Evolutionary conservation across 176 grass and related monocot species (phyloP), one percentile per base, ranked within the genome.

Genomic region (Aegilops speltoides): DNA sequence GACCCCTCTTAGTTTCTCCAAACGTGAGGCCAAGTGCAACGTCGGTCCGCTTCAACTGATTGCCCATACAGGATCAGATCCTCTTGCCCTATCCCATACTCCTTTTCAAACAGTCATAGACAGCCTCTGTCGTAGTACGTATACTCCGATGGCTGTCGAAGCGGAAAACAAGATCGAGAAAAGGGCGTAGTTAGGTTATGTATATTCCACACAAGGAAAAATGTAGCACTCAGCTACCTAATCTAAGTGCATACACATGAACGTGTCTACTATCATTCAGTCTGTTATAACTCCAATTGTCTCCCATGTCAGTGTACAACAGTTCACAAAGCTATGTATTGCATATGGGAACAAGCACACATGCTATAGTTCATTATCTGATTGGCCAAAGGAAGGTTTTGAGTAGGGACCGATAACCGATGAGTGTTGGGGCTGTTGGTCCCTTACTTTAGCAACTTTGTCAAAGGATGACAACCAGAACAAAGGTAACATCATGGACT

Each of bases 1-100:
- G 76, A 98, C 94, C 52, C 87, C 97, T 91, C 94, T 90, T 91
- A 96, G 74, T n/a, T 88, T 93, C 15, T 98, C 87, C 72, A 96
- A 79, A 46, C 86, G 84, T 16, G 94, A 88, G 62, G 91, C 97
- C 28, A 98, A 81, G 80, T 98, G 97, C 82, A 98, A 87, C 79
- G 97, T 98, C 10, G 97, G 97, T 56, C 97, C 97, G n/a, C 97
- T 98, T 46, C 97, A 79, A 98, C 97, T n/a, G 97, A 98, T 76
- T 98, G 97, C 46, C 97, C 97, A 90, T 98, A 98, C 34, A 98
- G 82, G 54, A 98, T 98, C 36, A 98, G 91, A 59, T 98, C 89
- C 56, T 98, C 97, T 87, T 88, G 84, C 88, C 85, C 88, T 82
- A 98, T 77, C 33, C 94, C 93, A 43, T 98, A 98, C 83, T 96